phyloP scores from a whole-genome alignment of 768 basidiomycete genomes.

The Lyophyllum shimeji region DNA sequence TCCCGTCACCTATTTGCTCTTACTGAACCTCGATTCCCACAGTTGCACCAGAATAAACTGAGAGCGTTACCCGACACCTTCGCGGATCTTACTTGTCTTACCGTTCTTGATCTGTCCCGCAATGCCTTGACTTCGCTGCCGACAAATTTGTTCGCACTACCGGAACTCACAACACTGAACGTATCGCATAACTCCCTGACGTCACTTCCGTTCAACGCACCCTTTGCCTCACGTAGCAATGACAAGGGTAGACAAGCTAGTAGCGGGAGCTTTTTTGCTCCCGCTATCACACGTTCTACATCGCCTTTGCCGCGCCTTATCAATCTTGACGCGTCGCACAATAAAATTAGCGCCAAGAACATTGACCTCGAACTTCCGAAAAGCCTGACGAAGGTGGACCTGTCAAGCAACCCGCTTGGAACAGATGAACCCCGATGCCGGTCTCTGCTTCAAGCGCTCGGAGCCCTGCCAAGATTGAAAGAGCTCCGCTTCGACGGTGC shows the following conservation, averaged over 20 bases:
- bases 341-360: constrained; percentile 53
- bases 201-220: constrained; percentile 59
- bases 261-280: constrained; percentile 61
- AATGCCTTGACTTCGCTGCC: constrained; percentile 68
- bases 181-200: constrained; percentile 69
- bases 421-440: constrained; percentile 27
- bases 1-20: background rate
- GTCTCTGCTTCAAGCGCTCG: constrained; percentile 46
- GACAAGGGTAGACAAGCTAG: constrained; percentile 28
- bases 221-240: constrained; percentile 40
- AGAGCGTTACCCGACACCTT: constrained; percentile 61
- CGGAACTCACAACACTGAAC: constrained; percentile 64
- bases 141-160: constrained; percentile 62
- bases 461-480: constrained; percentile 48
- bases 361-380: constrained; percentile 59
- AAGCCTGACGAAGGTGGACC: constrained; percentile 54
- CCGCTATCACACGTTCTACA: constrained; percentile 59
- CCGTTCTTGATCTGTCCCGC: constrained; percentile 71
- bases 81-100: constrained; percentile 65
- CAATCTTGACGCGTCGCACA: constrained; percentile 65
- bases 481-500: constrained; percentile 57
- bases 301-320: constrained; percentile 65
- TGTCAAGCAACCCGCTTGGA: constrained; percentile 70
- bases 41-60: constrained; percentile 80
- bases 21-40: background rate